Evolutionary conservation across 345 rosid genomes (phyloP).

Genomic region (Gossypium turneri): DNA sequence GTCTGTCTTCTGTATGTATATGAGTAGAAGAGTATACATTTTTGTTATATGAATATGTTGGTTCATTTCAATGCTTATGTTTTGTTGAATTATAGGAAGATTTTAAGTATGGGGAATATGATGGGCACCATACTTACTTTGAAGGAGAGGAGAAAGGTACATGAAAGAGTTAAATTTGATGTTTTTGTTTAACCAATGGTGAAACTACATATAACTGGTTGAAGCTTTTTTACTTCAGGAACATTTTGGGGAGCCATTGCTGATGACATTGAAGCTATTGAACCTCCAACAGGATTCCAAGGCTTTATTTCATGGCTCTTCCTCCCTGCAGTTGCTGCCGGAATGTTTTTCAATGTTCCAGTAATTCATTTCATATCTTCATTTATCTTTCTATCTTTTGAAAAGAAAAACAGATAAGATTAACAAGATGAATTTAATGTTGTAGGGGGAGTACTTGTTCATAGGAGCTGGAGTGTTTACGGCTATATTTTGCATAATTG

Average conservation of each 20-base stretch:
- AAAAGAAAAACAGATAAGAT: background rate
- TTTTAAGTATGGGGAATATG: conserved; percentile 67
- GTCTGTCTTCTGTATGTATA: no score
- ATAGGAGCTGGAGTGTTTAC: conserved; percentile 76
- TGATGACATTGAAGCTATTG: conserved; percentile 57
- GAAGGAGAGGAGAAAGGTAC: conserved; percentile 62
- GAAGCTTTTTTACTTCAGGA: conserved; percentile 26
- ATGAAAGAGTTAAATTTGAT: background rate
- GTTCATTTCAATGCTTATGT: background rate
- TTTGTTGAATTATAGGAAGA: conserved; percentile 51
- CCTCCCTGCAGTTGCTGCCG: conserved; percentile 76
- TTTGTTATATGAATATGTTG: background rate
- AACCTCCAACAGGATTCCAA: conserved; percentile 77
- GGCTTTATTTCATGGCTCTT: conserved; percentile 80
- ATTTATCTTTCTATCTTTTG: conserved; percentile 1
- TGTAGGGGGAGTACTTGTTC: conserved; percentile 74
- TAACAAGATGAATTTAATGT: conserved; percentile 9
- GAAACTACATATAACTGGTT: background rate
- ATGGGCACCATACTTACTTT: conserved; percentile 73
- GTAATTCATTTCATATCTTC: conserved; percentile 40
- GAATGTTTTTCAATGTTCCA: conserved; percentile 67
- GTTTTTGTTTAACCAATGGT: background rate
- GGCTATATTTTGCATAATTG: conserved; percentile 57
- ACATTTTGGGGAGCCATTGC: conserved; percentile 68
- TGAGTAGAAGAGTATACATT: no score